These are phyloP conservation scores for Saturnispora kantuleensis DNA, from an alignment of 805 yeast genomes.

Conservation along the genomic window DNA sequence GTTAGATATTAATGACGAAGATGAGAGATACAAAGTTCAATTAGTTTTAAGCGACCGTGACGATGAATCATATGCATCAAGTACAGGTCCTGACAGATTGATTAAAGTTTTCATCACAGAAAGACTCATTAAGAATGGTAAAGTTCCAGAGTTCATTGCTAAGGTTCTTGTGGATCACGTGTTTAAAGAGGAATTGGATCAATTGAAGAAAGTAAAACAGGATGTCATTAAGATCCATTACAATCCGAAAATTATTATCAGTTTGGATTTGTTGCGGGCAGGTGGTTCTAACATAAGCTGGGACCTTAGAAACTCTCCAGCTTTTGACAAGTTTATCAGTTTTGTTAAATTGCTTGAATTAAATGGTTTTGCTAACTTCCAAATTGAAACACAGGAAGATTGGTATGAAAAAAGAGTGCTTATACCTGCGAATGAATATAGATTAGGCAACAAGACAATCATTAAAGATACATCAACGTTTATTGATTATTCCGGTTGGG, in stretches of 20 bases:
- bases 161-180: slow-evolving; percentile 30
- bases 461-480: slow-evolving; percentile 61
- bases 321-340: slow-evolving; percentile 34
- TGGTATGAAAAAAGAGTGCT: slow-evolving; percentile 42
- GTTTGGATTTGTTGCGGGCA: slow-evolving; percentile 66
- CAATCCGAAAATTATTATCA: slow-evolving; percentile 62
- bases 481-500: slow-evolving; percentile 82
- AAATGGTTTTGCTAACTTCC: slow-evolving; percentile 52
- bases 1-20: slow-evolving; percentile 20
- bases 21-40: slow-evolving; percentile 12
- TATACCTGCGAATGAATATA: slow-evolving; percentile 17
- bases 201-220: slow-evolving; percentile 6
- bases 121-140: slow-evolving; percentile 17
- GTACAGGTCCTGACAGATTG: slow-evolving; percentile 30
- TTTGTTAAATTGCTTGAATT: slow-evolving; percentile 36
- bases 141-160: slow-evolving; percentile 30
- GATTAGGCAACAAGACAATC: slow-evolving; percentile 18
- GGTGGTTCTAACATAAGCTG: slow-evolving; percentile 58
- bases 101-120: slow-evolving; percentile 26
- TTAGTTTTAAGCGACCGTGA: slow-evolving; percentile 21
- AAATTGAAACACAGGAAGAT: slow-evolving; percentile 70
- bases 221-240: slow-evolving; percentile 36
- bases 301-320: slow-evolving; percentile 38
- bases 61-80: slow-evolving; percentile 22
- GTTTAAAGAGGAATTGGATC: slow-evolving; percentile 21